Percentiles rank a stretch among this genome's conserved stretches.
These are phyloP conservation scores for Trichoderma sp. DNA, from an alignment of 2,329 filamentous ascomycete species.

Conservation along the genomic window DNA sequence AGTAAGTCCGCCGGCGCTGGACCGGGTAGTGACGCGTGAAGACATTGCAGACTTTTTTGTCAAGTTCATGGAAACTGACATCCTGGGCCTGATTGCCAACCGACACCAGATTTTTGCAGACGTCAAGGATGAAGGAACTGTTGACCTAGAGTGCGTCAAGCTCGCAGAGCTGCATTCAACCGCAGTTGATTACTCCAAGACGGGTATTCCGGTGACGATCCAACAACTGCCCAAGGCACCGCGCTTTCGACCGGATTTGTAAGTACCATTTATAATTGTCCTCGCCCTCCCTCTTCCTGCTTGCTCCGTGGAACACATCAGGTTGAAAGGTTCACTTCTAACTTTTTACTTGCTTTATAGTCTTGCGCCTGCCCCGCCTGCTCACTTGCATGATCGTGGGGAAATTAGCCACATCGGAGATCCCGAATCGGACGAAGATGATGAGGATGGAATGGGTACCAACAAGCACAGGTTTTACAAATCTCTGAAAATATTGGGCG, in stretches of 20 bases:
- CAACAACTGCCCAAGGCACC: conserved; percentile 39
- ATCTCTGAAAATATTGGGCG: conserved; percentile 66
- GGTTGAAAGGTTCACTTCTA: not conserved
- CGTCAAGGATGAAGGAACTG: conserved; percentile 48
- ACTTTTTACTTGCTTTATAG: conserved; percentile 28
- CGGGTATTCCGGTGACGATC: conserved; percentile 58
- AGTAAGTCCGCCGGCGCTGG: conserved; percentile 54
- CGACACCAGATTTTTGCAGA: conserved; percentile 65
- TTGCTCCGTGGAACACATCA: not conserved
- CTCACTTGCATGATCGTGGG: conserved; percentile 44
- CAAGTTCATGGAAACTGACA: conserved; percentile 68
- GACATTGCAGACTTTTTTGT: conserved; percentile 82
- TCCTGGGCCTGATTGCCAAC: conserved; percentile 62
- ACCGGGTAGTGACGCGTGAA: conserved; percentile 52
- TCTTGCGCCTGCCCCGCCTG: conserved; percentile 44
- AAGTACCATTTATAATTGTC: conserved; percentile 26
- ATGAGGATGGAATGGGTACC: conserved; percentile 42
- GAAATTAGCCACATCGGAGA: conserved; percentile 38
- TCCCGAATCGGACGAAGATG: conserved; percentile 35
- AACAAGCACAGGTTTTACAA: conserved; percentile 57
- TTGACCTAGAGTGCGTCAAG: conserved; percentile 46
- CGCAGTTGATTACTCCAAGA: conserved; percentile 74
- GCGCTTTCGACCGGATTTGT: conserved; percentile 54
- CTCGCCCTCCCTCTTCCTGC: no score
- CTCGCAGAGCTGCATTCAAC: conserved; percentile 65